A percentile compares a stretch with the other conserved stretches of the same genome.
phyloP scores from a whole-genome alignment of 1,284 basidiomycete species.

The Phellopilus nigrolimitatus region DNA sequence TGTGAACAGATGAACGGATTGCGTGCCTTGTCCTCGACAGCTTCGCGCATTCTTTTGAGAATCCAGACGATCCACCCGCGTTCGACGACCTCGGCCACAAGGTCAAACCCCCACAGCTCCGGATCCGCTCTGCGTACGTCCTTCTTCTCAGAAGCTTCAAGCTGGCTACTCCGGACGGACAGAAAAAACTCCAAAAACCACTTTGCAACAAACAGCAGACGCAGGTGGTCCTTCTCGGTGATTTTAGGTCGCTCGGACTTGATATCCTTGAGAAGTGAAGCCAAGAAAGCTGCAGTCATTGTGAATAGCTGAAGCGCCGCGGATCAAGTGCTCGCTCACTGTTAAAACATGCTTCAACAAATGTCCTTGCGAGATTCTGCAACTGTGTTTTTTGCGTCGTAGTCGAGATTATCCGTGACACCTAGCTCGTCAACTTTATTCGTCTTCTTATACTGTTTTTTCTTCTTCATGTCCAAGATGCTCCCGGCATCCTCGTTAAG shows the following conservation, averaged over 20 bases:
- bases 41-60: slow-evolving; percentile 79
- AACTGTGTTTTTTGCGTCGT: slow-evolving; percentile 68
- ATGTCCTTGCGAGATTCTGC: slow-evolving; percentile 63
- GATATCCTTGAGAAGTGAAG: slow-evolving; percentile 86
- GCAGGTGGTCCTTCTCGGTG: slow-evolving; percentile 84
- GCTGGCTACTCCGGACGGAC: slow-evolving; percentile 44
- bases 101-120: slow-evolving; percentile 58
- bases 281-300: slow-evolving; percentile 64
- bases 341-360: slow-evolving; percentile 83
- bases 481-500: slow-evolving; percentile 69
- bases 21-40: slow-evolving; percentile 82
- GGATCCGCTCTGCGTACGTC: slow-evolving; percentile 25
- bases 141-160: slow-evolving; percentile 28
- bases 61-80: slow-evolving; percentile 86
- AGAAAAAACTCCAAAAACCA: slow-evolving; percentile 92
- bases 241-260: slow-evolving; percentile 86
- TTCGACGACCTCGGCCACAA: slow-evolving; percentile 82
- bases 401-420: slow-evolving; percentile 65
- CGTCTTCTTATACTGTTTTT: slow-evolving; percentile 53
- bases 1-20: neutral
- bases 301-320: slow-evolving; percentile 3
- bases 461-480: slow-evolving; percentile 78
- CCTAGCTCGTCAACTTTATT: slow-evolving; percentile 72
- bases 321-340: no score
- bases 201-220: slow-evolving; percentile 76